These are phyloP conservation scores for Candida dendrica DNA, from an alignment of 805 yeast genomes.

Conservation along the genomic window DNA sequence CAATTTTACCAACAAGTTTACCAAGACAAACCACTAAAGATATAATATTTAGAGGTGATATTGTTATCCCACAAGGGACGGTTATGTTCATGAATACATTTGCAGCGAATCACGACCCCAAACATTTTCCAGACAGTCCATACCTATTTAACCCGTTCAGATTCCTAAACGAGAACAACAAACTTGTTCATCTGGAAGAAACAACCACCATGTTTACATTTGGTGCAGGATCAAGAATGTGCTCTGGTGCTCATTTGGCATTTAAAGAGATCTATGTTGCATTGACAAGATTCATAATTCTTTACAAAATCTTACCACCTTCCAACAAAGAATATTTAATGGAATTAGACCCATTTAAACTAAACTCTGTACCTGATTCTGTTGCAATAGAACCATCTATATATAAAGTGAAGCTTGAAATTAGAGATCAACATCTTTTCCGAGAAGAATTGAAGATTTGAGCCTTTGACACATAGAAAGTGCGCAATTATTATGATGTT, in stretches of 20 bases:
- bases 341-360: constrained; percentile 44
- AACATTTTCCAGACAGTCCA: constrained; percentile 33
- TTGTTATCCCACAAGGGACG: constrained; percentile 48
- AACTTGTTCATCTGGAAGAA: constrained; percentile 6
- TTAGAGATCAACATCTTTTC: constrained; percentile 18
- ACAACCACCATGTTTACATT: constrained; percentile 38
- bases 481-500: neutral
- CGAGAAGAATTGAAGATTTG: neutral
- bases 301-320: constrained; percentile 44
- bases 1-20: constrained; percentile 60
- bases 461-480: neutral
- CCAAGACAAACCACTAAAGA: constrained; percentile 55
- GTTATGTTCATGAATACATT: constrained; percentile 58
- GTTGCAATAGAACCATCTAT: constrained; percentile 56
- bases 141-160: constrained; percentile 44
- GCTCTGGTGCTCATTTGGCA: constrained; percentile 63
- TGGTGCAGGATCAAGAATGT: constrained; percentile 69
- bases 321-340: constrained; percentile 21
- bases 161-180: constrained; percentile 32
- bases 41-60: constrained; percentile 29
- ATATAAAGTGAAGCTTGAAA: constrained; percentile 27
- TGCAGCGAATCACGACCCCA: constrained; percentile 61
- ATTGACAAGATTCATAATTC: constrained; percentile 42
- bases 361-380: constrained; percentile 46
- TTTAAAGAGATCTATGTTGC: constrained; percentile 57